phyloP scores from a whole-genome alignment of 352 stramenopile genomes.

The Hyaloperonospora arabidopsidis region DNA sequence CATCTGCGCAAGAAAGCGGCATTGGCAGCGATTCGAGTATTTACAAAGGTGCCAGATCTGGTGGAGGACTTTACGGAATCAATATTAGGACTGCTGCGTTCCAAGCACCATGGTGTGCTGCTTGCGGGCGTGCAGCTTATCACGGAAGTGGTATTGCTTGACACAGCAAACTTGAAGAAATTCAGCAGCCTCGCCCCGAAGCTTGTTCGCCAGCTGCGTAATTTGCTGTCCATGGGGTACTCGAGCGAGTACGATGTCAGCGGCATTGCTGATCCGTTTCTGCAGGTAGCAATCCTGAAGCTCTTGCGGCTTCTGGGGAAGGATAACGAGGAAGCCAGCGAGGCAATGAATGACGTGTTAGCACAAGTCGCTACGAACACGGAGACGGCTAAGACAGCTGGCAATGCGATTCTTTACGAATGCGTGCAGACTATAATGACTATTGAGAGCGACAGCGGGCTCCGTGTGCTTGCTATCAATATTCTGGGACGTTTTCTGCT shows the following conservation, averaged over 20 bases:
- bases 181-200: constrained; percentile 71
- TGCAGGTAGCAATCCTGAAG: constrained; percentile 88
- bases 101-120: constrained; percentile 95
- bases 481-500: constrained; percentile 98
- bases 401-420: constrained; percentile 99
- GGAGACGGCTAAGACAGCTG: constrained; percentile 98
- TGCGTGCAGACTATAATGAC: constrained; percentile 99
- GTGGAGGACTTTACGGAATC: constrained; percentile 97
- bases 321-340: constrained; percentile 89
- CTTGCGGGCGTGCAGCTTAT: constrained; percentile 96
- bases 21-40: constrained; percentile 88
- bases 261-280: constrained; percentile 97
- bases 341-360: constrained; percentile 96
- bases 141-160: constrained; percentile 85
- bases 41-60: constrained; percentile 95
- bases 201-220: constrained; percentile 86
- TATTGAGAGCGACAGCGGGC: constrained; percentile 94
- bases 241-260: constrained; percentile 97
- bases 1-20: constrained; percentile 98
- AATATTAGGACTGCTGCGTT: constrained; percentile 91
- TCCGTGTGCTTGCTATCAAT: constrained; percentile 97
- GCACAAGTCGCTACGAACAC: constrained; percentile 99
- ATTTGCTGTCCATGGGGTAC: constrained; percentile 96
- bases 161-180: constrained; percentile 65
- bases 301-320: constrained; percentile 93